phyloP scores from a whole-genome alignment of 164 flowering plant genomes.

The Aristolochia californica region DNA sequence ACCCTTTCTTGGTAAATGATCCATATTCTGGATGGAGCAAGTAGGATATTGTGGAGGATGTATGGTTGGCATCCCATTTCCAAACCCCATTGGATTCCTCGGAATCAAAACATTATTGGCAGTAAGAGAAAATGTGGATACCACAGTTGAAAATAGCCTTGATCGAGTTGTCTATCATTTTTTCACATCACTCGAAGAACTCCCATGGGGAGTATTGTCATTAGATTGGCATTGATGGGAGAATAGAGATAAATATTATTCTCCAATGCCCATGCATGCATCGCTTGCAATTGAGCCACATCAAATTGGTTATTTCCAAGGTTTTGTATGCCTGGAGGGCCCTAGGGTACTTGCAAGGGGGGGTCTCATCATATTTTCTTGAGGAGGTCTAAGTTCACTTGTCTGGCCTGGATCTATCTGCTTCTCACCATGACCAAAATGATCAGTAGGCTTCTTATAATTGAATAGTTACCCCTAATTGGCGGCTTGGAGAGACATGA shows the following conservation, averaged over 20 bases:
- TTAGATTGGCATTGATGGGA: constrained; percentile 67
- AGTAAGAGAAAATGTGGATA: constrained; percentile 23
- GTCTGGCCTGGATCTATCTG: constrained; percentile 47
- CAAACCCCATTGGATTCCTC: constrained; percentile 32
- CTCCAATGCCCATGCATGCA: constrained; percentile 85
- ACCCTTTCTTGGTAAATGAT: constrained; percentile 32
- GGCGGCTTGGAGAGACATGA: no score
- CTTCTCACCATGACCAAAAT: constrained; percentile 40
- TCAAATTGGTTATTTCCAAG: constrained; percentile 45
- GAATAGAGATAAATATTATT: constrained; percentile 70
- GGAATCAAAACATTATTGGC: constrained; percentile 35
- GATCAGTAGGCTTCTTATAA: constrained; percentile 55
- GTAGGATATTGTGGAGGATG: constrained; percentile 49
- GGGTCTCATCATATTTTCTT: constrained; percentile 35
- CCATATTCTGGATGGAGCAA: constrained; percentile 41
- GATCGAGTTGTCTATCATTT: constrained; percentile 37
- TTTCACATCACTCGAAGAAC: constrained; percentile 66
- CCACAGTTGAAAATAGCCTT: constrained; percentile 32
- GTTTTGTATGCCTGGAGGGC: constrained; percentile 41
- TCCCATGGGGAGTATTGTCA: constrained; percentile 66
- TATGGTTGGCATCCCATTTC: constrained; percentile 54
- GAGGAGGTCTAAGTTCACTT: no score
- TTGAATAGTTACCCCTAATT: constrained; percentile 55
- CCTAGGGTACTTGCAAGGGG: constrained; percentile 39
- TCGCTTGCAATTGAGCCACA: constrained; percentile 72